Conservation (phyloP, 176 grass and related monocot species). For the Eragrostis curvula region DNA sequence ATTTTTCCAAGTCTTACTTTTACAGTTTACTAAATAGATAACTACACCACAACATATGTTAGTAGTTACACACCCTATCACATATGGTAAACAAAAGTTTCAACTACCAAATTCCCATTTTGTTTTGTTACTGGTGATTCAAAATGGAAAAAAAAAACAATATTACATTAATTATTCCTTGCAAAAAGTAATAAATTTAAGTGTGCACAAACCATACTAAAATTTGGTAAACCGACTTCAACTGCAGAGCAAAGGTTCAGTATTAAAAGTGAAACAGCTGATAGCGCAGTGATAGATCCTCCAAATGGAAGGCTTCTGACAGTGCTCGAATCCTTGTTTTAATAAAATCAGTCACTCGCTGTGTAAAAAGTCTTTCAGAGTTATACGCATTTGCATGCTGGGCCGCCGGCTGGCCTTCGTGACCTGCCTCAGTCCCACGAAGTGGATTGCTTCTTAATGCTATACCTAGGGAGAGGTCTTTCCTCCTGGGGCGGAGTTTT, state of each 20-base stretch:
- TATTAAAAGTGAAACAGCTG: neutral
- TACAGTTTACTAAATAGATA: neutral
- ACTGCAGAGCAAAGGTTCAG: neutral
- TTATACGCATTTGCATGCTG: no score
- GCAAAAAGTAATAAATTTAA: neutral
- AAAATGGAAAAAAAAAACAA: constrained; percentile 28
- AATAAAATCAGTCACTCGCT: no score
- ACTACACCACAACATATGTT: neutral
- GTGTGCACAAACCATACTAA: neutral
- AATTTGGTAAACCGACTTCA: neutral
- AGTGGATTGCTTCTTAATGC: no score
- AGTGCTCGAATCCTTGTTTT: no score
- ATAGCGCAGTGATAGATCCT: no score
- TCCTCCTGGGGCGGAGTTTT: no score
- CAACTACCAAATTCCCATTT: neutral
- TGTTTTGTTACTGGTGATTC: constrained; percentile 28
- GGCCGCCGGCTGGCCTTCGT: no score
- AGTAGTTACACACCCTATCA: constrained; percentile 30
- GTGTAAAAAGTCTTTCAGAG: no score
- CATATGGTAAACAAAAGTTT: constrained; percentile 21
- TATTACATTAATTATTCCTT: neutral
- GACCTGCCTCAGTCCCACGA: no score
- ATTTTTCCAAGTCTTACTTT: constrained; percentile 20
- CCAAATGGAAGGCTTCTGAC: no score
- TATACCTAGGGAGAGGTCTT: no score